Evolutionary conservation across 495 filamentous ascomycete species (phyloP).

Genomic region (Acidiella bohemica): DNA sequence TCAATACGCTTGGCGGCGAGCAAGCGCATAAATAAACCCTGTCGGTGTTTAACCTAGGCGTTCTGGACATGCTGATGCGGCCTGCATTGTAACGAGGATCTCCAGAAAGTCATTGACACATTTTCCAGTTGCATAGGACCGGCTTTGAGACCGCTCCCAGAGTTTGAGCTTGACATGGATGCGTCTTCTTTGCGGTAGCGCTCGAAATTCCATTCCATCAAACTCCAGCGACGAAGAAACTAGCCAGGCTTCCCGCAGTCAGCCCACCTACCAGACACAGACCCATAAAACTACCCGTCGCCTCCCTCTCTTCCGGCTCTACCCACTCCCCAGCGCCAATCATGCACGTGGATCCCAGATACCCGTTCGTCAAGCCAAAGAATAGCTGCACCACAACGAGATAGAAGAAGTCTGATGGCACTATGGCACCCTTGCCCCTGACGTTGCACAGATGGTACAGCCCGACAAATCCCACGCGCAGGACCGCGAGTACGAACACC

Average conservation of each 20-base stretch:
- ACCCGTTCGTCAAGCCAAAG: conserved; percentile 80
- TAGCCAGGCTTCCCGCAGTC: conserved; percentile 72
- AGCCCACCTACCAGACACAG: conserved; percentile 72
- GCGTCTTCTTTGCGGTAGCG: no score
- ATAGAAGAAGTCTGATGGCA: conserved; percentile 78
- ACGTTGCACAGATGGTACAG: conserved; percentile 86
- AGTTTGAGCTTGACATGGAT: no score
- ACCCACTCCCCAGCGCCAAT: conserved; percentile 76
- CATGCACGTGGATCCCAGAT: conserved; percentile 73
- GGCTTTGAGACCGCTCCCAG: no score
- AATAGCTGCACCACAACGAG: conserved; percentile 64
- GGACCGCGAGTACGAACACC: conserved; percentile 50
- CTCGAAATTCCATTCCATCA: no score
- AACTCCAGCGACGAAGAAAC: conserved; percentile 53
- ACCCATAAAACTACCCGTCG: conserved; percentile 89
- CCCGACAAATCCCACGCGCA: conserved; percentile 59
- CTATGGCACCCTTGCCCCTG: conserved; percentile 48
- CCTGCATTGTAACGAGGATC: no score
- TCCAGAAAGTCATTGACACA: no score
- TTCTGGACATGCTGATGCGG: no score
- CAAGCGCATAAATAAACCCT: no score
- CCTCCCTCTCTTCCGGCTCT: conserved; percentile 64
- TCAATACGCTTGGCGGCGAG: conserved; percentile 20
- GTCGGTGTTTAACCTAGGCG: no score
- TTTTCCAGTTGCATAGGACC: no score